Evolutionary conservation across 2,329 filamentous ascomycete species (phyloP).

Genomic region (Neobulgaria alba): DNA sequence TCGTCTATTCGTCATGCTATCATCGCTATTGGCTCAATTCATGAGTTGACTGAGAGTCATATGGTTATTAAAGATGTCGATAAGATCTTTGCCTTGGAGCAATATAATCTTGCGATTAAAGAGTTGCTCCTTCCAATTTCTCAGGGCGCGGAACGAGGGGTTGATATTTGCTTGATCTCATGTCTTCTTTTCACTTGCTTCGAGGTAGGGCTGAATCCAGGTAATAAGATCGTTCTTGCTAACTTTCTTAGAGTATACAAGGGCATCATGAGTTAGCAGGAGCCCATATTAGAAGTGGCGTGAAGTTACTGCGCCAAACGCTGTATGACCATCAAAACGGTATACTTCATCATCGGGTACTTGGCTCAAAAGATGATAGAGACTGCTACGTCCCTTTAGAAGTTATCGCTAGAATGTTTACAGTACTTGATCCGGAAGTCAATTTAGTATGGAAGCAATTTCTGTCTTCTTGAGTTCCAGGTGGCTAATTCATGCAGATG

Average conservation of each 20-base stretch:
- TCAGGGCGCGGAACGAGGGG: conserved; percentile 1
- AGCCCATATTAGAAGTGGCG: neutral
- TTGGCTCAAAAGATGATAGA: neutral
- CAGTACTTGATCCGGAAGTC: neutral
- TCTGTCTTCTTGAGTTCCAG: neutral
- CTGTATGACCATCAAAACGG: neutral
- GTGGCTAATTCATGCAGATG: conserved; percentile 1
- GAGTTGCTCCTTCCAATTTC: conserved; percentile 7
- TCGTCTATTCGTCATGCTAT: conserved; percentile 16
- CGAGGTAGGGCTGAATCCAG: conserved; percentile 12
- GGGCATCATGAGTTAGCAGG: neutral
- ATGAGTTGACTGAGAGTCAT: conserved; percentile 11
- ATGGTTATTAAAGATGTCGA: neutral
- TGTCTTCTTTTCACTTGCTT: conserved; percentile 17
- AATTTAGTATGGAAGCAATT: neutral
- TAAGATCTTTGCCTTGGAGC: conserved; percentile 11
- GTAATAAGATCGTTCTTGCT: conserved; percentile 1
- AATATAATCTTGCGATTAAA: conserved; percentile 16
- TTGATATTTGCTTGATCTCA: conserved; percentile 16
- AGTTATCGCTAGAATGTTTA: conserved; percentile 1
- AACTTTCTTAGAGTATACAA: conserved; percentile 11
- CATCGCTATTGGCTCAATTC: conserved; percentile 18
- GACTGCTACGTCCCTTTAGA: neutral
- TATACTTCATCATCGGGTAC: neutral
- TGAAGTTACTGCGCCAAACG: neutral